These are phyloP conservation scores for Cystobasidiaceae sp. DNA, from an alignment of 1,284 basidiomycete species.

Conservation along the genomic window DNA sequence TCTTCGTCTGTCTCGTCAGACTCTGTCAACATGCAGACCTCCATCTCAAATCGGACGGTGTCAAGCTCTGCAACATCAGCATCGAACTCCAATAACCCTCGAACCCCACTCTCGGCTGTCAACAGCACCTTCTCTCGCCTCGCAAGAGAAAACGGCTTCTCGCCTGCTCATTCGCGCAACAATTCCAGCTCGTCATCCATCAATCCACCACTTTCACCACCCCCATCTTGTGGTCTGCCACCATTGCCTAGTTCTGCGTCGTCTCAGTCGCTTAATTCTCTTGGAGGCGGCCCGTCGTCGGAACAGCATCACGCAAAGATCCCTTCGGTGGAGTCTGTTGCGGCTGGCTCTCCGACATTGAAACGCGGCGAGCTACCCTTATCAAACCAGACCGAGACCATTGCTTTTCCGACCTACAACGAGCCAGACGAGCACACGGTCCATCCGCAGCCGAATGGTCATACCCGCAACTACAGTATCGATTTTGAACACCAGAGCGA, in stretches of 20 bases:
- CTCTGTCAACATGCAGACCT: not conserved
- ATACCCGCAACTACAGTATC: too few species aligned
- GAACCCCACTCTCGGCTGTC: not conserved
- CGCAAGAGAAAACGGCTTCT: not conserved
- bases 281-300: not conserved
- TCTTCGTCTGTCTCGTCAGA: not conserved
- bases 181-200: not conserved
- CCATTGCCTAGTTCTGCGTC: slow-evolving; percentile 22
- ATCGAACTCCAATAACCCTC: not conserved
- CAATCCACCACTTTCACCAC: slow-evolving; percentile 25
- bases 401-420: not conserved
- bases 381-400: not conserved
- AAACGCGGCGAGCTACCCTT: too few species aligned
- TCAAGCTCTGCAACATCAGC: not conserved
- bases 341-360: too few species aligned
- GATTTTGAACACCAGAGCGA: too few species aligned
- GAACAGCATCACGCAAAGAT: not conserved
- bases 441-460: not conserved
- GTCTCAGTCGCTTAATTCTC: not conserved
- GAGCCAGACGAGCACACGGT: not conserved
- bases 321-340: not conserved
- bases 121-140: too few species aligned
- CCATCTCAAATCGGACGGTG: not conserved
- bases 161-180: not conserved
- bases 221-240: slow-evolving; percentile 7